Evolutionary conservation across 2,329 filamentous ascomycete genomes (phyloP).

Genomic region (Hymenoscyphus repandus): DNA sequence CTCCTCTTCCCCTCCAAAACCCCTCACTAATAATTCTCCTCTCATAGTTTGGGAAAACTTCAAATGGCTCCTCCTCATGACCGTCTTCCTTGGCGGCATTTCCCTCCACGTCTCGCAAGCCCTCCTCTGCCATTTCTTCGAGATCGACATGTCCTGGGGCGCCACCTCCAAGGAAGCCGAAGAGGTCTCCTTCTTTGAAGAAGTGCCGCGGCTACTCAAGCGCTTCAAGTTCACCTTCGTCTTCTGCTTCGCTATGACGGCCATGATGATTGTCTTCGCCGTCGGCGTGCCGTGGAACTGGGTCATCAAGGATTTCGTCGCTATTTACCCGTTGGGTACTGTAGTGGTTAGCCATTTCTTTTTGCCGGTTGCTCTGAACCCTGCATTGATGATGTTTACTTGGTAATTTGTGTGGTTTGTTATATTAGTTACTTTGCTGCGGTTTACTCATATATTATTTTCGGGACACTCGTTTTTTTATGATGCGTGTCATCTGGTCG

Average conservation of each 20-base stretch:
- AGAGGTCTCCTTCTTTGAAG: conserved; percentile 15
- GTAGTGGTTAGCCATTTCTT: conserved; percentile 51
- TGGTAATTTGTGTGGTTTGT: too few relatives aligned
- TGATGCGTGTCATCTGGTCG: too few relatives aligned
- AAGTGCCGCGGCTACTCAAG: conserved; percentile 43
- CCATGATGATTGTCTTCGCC: conserved; percentile 44
- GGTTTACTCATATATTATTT: too few relatives aligned
- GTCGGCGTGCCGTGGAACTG: conserved; percentile 25
- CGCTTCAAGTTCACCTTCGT: conserved; percentile 51
- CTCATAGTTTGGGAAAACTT: conserved; percentile 50
- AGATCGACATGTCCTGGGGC: conserved; percentile 79
- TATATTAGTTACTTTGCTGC: too few relatives aligned
- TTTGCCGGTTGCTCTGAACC: conserved; percentile 55
- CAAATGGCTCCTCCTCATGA: conserved; percentile 66
- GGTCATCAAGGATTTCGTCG: conserved; percentile 41
- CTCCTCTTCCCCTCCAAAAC: conserved; percentile 35
- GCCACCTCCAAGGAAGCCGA: conserved; percentile 76
- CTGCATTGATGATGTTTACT: conserved; percentile 58
- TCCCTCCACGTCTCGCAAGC: conserved; percentile 75
- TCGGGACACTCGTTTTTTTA: too few relatives aligned
- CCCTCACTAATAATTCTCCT: conserved; percentile 22
- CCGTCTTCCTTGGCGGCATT: conserved; percentile 77
- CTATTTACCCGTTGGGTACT: conserved; percentile 52
- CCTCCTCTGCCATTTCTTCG: conserved; percentile 73
- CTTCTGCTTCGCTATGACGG: conserved; percentile 41